Evolutionary conservation across 192 early-diverging fungal genomes (phyloP).

Genomic region (Phlyctochytrium arcticum): DNA sequence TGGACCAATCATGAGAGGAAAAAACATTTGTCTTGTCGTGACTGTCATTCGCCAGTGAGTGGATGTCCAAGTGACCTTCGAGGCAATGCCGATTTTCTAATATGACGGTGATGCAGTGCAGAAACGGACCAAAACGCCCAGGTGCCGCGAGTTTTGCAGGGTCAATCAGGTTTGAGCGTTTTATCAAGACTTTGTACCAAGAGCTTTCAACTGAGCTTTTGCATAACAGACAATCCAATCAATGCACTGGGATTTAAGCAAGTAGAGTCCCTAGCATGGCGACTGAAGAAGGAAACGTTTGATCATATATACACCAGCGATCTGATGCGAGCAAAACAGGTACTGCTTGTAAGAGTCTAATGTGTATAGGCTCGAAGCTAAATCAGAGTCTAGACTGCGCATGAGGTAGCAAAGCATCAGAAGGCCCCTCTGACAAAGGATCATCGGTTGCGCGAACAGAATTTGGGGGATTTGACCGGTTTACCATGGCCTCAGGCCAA

Average conservation of each 20-base stretch:
- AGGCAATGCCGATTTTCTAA: not conserved
- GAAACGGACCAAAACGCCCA: constrained; percentile 43
- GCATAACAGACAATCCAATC: constrained; percentile 26
- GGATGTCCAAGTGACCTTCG: not conserved
- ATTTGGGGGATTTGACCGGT: constrained; percentile 43
- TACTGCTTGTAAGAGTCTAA: not conserved
- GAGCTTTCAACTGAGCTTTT: not conserved
- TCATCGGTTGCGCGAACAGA: constrained; percentile 40
- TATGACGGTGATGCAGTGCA: constrained; percentile 17
- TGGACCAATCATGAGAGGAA: not conserved
- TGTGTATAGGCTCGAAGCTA: not conserved
- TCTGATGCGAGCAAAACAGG: constrained; percentile 36
- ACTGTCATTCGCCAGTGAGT: constrained; percentile 30
- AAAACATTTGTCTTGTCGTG: constrained; percentile 14
- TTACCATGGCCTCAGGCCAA: constrained; percentile 38
- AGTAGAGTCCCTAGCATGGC: constrained; percentile 32
- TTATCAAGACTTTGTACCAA: not conserved
- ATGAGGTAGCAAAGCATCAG: constrained; percentile 36
- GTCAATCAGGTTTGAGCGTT: constrained; percentile 39
- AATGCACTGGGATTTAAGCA: constrained; percentile 37
- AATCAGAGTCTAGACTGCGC: constrained; percentile 28
- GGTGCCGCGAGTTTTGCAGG: constrained; percentile 40
- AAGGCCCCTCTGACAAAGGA: constrained; percentile 26
- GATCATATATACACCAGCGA: constrained; percentile 48
- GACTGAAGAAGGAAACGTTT: constrained; percentile 39